phyloP scores from a whole-genome alignment of 2,329 filamentous ascomycete genomes.

The Furcasterigmium furcatum region DNA sequence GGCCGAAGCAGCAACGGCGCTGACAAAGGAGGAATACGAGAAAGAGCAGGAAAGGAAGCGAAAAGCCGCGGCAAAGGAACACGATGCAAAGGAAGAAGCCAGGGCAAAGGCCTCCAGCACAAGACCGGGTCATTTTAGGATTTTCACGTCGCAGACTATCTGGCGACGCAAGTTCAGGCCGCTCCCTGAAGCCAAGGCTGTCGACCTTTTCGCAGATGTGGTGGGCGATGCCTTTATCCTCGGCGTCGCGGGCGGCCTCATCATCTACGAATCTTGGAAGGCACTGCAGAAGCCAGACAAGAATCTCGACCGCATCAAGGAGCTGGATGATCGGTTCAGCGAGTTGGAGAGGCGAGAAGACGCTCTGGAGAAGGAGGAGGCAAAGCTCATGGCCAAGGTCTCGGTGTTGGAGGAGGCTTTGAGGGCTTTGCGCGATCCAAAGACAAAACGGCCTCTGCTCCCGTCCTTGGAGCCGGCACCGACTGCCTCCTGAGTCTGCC shows the following conservation, averaged over 20 bases:
- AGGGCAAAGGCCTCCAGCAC: constrained; percentile 1
- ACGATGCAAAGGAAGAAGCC: constrained; percentile 27
- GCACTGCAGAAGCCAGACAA: constrained; percentile 57
- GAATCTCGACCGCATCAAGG: constrained; percentile 50
- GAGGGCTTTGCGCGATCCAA: constrained; percentile 48
- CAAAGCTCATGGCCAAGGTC: constrained; percentile 44
- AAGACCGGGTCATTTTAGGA: background rate
- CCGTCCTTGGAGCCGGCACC: constrained; percentile 26
- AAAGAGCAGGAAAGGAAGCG: constrained; percentile 46
- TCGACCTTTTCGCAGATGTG: constrained; percentile 65
- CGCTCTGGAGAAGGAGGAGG: constrained; percentile 40
- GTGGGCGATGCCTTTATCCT: constrained; percentile 63
- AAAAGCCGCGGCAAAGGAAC: constrained; percentile 31
- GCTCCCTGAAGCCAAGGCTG: constrained; percentile 62
- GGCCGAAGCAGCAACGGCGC: constrained; percentile 61
- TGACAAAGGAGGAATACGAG: constrained; percentile 58
- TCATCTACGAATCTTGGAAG: constrained; percentile 61
- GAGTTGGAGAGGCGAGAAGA: constrained; percentile 46
- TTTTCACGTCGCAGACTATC: constrained; percentile 37
- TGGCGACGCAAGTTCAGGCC: constrained; percentile 62
- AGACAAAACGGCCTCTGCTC: constrained; percentile 52
- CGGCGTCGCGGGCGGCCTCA: constrained; percentile 50
- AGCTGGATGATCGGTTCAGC: constrained; percentile 44
- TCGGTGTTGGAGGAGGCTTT: constrained; percentile 52
- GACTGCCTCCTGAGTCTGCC: background rate